phyloP scores from a whole-genome alignment of 805 yeast species.

The Saturnispora sekii region DNA sequence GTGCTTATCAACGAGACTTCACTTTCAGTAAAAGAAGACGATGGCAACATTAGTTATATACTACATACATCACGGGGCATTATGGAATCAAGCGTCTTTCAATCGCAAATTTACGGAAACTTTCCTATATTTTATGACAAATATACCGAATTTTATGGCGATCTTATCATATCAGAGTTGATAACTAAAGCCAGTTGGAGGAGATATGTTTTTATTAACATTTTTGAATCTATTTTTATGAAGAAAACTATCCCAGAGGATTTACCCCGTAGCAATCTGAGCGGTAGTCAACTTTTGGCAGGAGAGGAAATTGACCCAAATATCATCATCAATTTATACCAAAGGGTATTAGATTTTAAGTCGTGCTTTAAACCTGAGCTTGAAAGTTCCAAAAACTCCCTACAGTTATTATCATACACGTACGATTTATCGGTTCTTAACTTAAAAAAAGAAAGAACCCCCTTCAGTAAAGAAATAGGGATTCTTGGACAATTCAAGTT shows the following conservation, averaged over 20 bases:
- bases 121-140: constrained; percentile 4
- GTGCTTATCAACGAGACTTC: not conserved
- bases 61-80: constrained; percentile 1
- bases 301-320: not conserved
- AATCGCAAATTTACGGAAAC: not conserved
- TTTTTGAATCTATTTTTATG: not conserved
- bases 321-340: not conserved
- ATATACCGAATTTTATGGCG: not conserved
- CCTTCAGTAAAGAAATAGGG: no score
- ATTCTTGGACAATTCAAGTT: no score
- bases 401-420: not conserved
- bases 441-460: no score
- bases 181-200: constrained; percentile 2
- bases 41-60: not conserved
- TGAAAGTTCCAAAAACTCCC: not conserved
- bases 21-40: not conserved
- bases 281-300: no score
- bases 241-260: no score
- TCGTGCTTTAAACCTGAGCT: not conserved
- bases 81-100: not conserved
- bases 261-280: no score
- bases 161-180: not conserved
- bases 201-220: not conserved
- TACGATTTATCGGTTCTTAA: no score
- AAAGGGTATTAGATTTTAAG: not conserved